Percentiles rank a stretch among this genome's conserved stretches.
phyloP scores from a whole-genome alignment of 192 early-diverging fungal species.

The Mortierella hygrophila region DNA sequence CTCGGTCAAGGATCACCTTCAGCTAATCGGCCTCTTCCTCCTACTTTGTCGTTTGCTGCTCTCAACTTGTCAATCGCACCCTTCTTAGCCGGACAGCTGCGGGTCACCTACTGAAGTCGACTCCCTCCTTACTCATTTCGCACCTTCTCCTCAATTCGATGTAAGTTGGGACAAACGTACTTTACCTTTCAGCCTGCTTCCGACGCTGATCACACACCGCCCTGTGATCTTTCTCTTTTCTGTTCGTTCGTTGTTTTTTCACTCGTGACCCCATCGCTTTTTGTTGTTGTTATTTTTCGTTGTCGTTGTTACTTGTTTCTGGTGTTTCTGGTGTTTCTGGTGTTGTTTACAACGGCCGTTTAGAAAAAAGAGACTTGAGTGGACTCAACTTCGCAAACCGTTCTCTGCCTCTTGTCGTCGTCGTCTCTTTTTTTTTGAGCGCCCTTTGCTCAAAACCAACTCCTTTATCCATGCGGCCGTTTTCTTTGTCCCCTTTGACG shows the following conservation, averaged over 20 bases:
- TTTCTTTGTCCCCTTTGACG: not conserved
- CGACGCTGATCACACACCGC: not conserved
- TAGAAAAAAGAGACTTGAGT: not conserved
- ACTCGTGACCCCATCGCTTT: not conserved
- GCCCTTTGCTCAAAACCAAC: not conserved
- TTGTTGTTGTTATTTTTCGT: not conserved
- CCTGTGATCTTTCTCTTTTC: not conserved
- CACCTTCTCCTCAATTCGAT: constrained; percentile 37
- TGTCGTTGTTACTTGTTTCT: not conserved
- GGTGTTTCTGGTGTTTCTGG: not conserved
- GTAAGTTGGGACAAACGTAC: constrained; percentile 3
- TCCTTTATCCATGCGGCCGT: not conserved
- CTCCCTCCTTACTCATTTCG: constrained; percentile 27
- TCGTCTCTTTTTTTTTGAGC: not conserved
- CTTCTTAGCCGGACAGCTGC: constrained; percentile 30
- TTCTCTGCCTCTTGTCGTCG: not conserved
- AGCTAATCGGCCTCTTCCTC: not conserved
- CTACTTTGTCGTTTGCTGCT: not conserved
- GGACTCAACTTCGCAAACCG: not conserved
- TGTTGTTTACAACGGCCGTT: constrained; percentile 1
- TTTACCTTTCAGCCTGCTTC: not conserved
- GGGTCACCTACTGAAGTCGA: constrained; percentile 44
- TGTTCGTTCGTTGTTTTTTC: constrained; percentile 6
- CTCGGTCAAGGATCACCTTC: not conserved
- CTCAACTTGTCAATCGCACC: not conserved